Conservation (phyloP, 495 filamentous ascomycete species). For the Penicillium bialowiezense region DNA sequence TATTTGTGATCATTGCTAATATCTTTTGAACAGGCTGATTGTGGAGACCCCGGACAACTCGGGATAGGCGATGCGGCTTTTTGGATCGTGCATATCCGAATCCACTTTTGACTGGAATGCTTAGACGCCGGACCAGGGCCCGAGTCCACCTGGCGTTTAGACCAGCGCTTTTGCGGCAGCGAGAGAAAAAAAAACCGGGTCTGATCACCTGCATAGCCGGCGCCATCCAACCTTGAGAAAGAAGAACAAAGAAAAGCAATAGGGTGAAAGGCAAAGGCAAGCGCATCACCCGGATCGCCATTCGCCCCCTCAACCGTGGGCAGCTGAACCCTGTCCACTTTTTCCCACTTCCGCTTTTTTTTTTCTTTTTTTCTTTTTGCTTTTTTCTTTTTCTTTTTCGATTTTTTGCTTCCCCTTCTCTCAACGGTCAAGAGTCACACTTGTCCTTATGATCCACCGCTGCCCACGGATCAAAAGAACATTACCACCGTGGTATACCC, state of each 20-base stretch:
- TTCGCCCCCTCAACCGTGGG: conserved; percentile 29
- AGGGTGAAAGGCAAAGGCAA: neutral
- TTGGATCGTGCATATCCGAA: conserved; percentile 7
- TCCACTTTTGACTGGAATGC: conserved; percentile 8
- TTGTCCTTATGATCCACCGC: conserved; percentile 3
- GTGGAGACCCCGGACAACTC: conserved; percentile 5
- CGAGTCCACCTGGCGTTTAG: conserved; percentile 40
- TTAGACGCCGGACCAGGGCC: conserved; percentile 33
- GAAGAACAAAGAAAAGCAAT: conserved; percentile 20
- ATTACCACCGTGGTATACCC: conserved; percentile 1
- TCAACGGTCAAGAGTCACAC: neutral
- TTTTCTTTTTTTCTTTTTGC: neutral
- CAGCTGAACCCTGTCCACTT: conserved; percentile 21
- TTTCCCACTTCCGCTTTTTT: conserved; percentile 1
- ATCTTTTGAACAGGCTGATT: neutral
- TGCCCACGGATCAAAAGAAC: neutral
- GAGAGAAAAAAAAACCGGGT: conserved; percentile 23
- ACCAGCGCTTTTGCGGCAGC: conserved; percentile 5
- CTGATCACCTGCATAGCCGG: conserved; percentile 42
- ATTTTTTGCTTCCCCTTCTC: neutral
- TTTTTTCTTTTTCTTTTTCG: neutral
- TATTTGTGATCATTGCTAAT: no score
- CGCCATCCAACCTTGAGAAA: conserved; percentile 25
- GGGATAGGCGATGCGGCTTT: conserved; percentile 8
- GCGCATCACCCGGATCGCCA: conserved; percentile 21